Base-by-base conservation (phyloP, 1,139 yeast genomes). In the Suhomyces bolitotheri region DNA sequence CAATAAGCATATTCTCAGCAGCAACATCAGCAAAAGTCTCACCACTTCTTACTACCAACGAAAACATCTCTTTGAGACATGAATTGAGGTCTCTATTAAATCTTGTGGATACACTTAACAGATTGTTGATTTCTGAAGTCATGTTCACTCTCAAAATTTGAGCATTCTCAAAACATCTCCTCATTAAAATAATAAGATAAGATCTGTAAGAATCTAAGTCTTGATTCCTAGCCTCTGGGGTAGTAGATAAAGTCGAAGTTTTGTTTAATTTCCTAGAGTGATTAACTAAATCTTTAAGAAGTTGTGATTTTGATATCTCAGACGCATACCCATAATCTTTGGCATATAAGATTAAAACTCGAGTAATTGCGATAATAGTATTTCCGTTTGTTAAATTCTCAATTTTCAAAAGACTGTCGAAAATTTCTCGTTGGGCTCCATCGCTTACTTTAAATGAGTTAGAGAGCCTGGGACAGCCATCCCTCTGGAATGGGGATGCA, bases 91-190 rank as follows among this genome's bases (percentile, higher is more conserved):
- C 89, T 7, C 73, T 60, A 15, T 53, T 54, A 14, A 47, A 46
- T 22, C 57, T 50, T 7, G 48, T 32, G 11, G 50, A 36, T 1
- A 64, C 58, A 1, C 60, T 56, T 29, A 71, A 69, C 19, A 62
- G 54, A 21, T 62, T 63, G 6, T 64, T 51, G 11, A 82, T 48
- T 37, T 79, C 82, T 40, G 73, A 56, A 14, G 60, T 53, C 55
- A 87, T 76, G 28, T 75, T 62, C 13, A 63, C 62, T 17, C 67
- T 63, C 12, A 88, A 62, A 11, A 77, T 62, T 0, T 69, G 71
- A 0, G 63, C 59, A 1, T 79, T 73, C 54, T 90, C 97, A 52
- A 81, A 79, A 39, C 89, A 78, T 35, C 85, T 71, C 51, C 96
- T 73, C 4, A 82, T 58, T 19, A 88, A 63, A 16, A 78, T 64